Base-by-base conservation (phyloP, 2,329 filamentous ascomycete genomes). In the Graphilbum fragrans region DNA sequence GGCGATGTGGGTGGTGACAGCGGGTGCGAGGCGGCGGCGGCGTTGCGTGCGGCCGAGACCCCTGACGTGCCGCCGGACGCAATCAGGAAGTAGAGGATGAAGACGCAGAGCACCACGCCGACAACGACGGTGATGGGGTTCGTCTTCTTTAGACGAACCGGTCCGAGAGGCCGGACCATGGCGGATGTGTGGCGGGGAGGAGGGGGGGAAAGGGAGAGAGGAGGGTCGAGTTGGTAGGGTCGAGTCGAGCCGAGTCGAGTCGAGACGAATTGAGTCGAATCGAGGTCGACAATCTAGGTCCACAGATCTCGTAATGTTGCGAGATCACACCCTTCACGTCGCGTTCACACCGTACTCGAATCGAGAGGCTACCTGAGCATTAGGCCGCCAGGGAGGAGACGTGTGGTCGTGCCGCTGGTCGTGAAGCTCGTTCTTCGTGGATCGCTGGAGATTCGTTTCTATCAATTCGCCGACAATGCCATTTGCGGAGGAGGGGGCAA, bases 101-200 rank as follows among this genome's bases (percentile, higher is more conserved):
- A 75, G 56, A 92, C 71, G 59, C 79, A 79, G 45, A 92, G 72
- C 44, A 85, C 63, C 50, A 66, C 70, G 53, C 84, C 84, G 50
- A 93, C 69, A 51, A 81, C 59, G 49, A 90, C 66, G 41, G 82
- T 90, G 55, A 83, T 70, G 48, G 85, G 81, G 62, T 78, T 92
- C 58, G 81, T 77, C 65, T 83, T 82, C 65, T 85, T 85, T 57
- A 90, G 74, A 64, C 85, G 83, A 52, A 75, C 70, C 51, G 74
- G 67, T 55, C 74, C 72, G 67, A 79, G 67, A 58, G 71, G 65
- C 57, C 70, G 67, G 55, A 70, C 67, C 70, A 74, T 74, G 60
- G 60, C 27, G 38, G 34, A 42, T 23, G 3, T 7, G 4, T 23
- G 19, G 22, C 12, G 22, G 20, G 34, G 34, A 20, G 34, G 18